These are phyloP conservation scores for Fusarium abutilonis DNA, from an alignment of 2,329 filamentous ascomycete species.

Conservation along the genomic window DNA sequence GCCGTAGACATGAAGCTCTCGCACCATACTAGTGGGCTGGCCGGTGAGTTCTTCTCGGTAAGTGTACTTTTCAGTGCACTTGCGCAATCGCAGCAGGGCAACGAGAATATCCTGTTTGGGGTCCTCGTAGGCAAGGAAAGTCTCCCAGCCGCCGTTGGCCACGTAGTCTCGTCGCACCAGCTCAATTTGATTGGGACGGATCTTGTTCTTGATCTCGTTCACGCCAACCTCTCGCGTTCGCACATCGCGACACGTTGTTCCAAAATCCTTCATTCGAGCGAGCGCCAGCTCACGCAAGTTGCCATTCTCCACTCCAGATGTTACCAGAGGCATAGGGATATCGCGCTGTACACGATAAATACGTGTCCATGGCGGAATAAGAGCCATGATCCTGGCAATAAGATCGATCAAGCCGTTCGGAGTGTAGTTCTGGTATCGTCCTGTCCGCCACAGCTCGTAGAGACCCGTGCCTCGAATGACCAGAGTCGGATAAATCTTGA, in stretches of 20 bases:
- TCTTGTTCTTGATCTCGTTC: conserved; percentile 99
- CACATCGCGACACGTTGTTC: conserved; percentile 95
- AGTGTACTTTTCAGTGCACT: conserved; percentile 91
- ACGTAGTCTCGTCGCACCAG: conserved; percentile 92
- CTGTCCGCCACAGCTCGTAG: conserved; percentile 97
- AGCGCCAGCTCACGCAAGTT: conserved; percentile 93
- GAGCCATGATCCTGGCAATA: conserved; percentile 92
- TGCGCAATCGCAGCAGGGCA: conserved; percentile 85
- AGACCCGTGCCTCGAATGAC: conserved; percentile 96
- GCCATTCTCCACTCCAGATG: conserved; percentile 96
- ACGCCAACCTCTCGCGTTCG: conserved; percentile 96
- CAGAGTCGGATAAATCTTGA: conserved; percentile 98
- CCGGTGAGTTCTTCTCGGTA: conserved; percentile 87
- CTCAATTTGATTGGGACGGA: conserved; percentile 94
- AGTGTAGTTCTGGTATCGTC: conserved; percentile 97
- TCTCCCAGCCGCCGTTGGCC: conserved; percentile 98
- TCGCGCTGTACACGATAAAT: conserved; percentile 99
- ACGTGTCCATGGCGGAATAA: conserved; percentile 96
- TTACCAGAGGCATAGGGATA: conserved; percentile 99
- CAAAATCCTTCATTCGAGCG: conserved; percentile 99
- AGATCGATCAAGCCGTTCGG: conserved; percentile 96
- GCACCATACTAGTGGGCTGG: conserved; percentile 90
- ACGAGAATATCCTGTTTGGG: conserved; percentile 98
- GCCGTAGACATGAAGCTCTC: conserved; percentile 96
- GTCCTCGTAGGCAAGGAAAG: conserved; percentile 96